phyloP scores from a whole-genome alignment of 2,329 filamentous ascomycete genomes.

The Onygenales sp. region DNA sequence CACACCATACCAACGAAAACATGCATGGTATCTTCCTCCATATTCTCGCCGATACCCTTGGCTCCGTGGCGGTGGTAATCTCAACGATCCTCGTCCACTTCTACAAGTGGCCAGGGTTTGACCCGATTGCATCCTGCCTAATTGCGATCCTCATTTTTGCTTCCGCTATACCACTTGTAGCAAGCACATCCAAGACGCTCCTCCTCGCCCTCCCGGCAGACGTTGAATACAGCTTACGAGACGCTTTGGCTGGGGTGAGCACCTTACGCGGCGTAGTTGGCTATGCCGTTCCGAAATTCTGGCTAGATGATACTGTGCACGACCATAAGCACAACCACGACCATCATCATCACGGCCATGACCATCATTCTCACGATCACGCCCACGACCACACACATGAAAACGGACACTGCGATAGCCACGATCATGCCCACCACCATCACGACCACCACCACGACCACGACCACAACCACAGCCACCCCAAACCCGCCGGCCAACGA shows the following conservation, averaged over 20 bases:
- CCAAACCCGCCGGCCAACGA: constrained; percentile 23
- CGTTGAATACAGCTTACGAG: constrained; percentile 78
- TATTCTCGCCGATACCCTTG: constrained; percentile 86
- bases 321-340: constrained; percentile 22
- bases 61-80: constrained; percentile 86
- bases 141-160: constrained; percentile 89
- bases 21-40: constrained; percentile 98
- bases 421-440: constrained; percentile 15
- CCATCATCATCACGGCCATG: constrained; percentile 17
- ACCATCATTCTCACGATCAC: constrained; percentile 23
- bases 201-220: constrained; percentile 77
- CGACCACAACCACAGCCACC: constrained; percentile 12
- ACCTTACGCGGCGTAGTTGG: constrained; percentile 74
- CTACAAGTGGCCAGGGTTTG: constrained; percentile 86
- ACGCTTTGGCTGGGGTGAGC: constrained; percentile 72
- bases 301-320: constrained; percentile 62
- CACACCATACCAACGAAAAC: constrained; percentile 80
- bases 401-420: constrained; percentile 11
- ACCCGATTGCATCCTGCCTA: constrained; percentile 84
- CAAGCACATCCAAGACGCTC: constrained; percentile 70
- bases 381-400: constrained; percentile 16
- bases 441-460: constrained; percentile 20
- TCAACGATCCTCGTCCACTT: constrained; percentile 82
- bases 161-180: constrained; percentile 82
- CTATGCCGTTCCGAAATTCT: constrained; percentile 83